Evolutionary conservation across 306 rosid genomes (phyloP), one percentile per base, ranked within the genome.

Genomic region (Boehmeria nivea): DNA sequence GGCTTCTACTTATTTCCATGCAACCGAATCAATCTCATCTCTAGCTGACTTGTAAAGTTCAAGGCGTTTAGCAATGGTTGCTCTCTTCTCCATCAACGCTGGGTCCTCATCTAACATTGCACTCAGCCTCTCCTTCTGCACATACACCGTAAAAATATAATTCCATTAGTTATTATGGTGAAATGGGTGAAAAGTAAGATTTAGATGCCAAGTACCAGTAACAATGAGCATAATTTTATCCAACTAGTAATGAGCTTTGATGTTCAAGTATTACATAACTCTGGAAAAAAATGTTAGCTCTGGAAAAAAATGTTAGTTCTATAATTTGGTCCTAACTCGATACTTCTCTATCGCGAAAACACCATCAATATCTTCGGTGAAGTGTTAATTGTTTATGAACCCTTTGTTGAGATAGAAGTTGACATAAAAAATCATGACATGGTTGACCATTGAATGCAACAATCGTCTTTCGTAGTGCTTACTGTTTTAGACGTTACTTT

Each of bases 71-170:
- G 94, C 95, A 44, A 93, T 73, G 67, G 74, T 68, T 6, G 54
- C 37, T 70, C 99, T 86, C 76, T 62, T 87, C 55, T 93, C 96
- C 96, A 85, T 87, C 56, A 93, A 85, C 6, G 91, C 60, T 20
- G 96, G 96, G 74, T 93, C 99, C 66, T 93, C 99, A 74, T 93
- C 96, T 76, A 93, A 70, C 94, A 87, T 93, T 12, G 93, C 84
- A 4, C 99, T 66, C 49, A 93, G 82, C 72, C 72, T 82, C 72
- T 87, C 88, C 81, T 87, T 93, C 99, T 93, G 95, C 78, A 70
- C 22, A 67, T 24, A 67, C 3, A 28, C 34, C 34, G 34, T 28
- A 28, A 28, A 28, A n/a, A n/a, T n/a, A n/a, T 28, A 28, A 28
- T 28, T 28, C 34, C 34, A 8, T 28, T 28, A 28, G 8, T 28